Evolutionary conservation across 2,329 filamentous ascomycete species (phyloP).

Genomic region (Penicillium sp.): DNA sequence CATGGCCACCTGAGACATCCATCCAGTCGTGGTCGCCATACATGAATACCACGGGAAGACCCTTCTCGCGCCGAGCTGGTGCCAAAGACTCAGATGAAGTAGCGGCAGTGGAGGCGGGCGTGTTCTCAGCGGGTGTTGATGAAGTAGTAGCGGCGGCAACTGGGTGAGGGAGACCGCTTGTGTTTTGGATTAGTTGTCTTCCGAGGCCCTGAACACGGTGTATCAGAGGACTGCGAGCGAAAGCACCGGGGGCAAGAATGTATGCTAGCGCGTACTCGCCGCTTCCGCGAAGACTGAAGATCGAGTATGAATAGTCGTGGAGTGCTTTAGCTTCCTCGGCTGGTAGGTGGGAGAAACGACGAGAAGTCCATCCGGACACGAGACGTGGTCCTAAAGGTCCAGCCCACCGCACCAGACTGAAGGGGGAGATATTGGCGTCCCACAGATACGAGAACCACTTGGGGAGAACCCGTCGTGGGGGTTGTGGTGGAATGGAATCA

Average conservation of each 20-base stretch:
- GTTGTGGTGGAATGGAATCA: constrained; percentile 46
- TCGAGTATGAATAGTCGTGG: constrained; percentile 89
- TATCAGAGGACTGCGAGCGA: constrained; percentile 83
- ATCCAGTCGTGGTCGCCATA: constrained; percentile 99
- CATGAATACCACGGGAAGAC: constrained; percentile 85
- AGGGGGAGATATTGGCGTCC: constrained; percentile 96
- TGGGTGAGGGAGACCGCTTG: constrained; percentile 18
- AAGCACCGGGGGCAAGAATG: constrained; percentile 88
- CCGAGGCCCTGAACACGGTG: constrained; percentile 83
- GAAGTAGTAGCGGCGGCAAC: constrained; percentile 13
- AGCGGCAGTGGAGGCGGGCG: constrained; percentile 26
- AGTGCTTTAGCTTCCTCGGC: constrained; percentile 75
- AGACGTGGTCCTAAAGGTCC: constrained; percentile 88
- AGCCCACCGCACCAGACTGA: constrained; percentile 81
- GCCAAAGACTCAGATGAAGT: constrained; percentile 17
- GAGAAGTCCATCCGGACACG: constrained; percentile 90
- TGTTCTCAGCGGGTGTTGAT: constrained; percentile 31
- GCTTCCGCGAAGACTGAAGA: constrained; percentile 88
- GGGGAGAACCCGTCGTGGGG: constrained; percentile 64
- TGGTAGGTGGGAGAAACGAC: constrained; percentile 87
- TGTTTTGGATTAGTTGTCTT: constrained; percentile 58
- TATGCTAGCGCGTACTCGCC: constrained; percentile 94
- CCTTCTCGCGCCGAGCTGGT: constrained; percentile 54
- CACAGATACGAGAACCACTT: constrained; percentile 91
- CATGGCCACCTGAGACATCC: constrained; percentile 84